Conservation (phyloP, 2,329 filamentous ascomycete genomes). For the Hawksworthiomyces lignivorus region DNA sequence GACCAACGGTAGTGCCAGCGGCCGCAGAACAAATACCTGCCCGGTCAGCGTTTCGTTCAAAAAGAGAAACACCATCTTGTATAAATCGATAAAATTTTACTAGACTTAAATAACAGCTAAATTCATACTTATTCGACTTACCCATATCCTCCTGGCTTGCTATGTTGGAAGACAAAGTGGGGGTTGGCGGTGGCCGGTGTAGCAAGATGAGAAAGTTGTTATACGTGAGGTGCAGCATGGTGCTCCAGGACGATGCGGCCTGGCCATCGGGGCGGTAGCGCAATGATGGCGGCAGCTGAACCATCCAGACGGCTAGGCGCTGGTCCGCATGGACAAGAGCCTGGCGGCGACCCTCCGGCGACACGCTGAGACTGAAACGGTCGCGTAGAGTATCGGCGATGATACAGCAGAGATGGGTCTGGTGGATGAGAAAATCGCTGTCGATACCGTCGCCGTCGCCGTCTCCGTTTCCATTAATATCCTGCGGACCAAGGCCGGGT, state of each 20-base stretch:
- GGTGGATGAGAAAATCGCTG: neutral
- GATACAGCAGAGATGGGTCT: slow-evolving; percentile 6
- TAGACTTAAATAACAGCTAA: no score
- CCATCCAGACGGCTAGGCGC: slow-evolving; percentile 11
- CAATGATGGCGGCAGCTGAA: slow-evolving; percentile 3
- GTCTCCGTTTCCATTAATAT: neutral
- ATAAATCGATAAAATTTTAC: no score
- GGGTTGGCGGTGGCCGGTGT: slow-evolving; percentile 8
- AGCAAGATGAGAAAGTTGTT: slow-evolving; percentile 10
- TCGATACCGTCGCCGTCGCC: slow-evolving; percentile 1
- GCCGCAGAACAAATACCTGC: no score
- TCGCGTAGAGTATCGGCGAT: slow-evolving; percentile 6
- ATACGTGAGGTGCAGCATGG: slow-evolving; percentile 12
- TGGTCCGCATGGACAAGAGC: slow-evolving; percentile 8
- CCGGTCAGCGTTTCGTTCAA: no score
- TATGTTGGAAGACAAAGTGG: neutral
- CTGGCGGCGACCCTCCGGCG: slow-evolving; percentile 1
- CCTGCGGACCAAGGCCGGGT: neutral
- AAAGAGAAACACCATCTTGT: no score
- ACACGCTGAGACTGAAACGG: slow-evolving; percentile 7
- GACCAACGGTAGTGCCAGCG: neutral
- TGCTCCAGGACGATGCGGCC: slow-evolving; percentile 4
- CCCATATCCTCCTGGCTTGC: slow-evolving; percentile 11
- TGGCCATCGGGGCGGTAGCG: neutral
- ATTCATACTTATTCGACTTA: neutral